Evolutionary conservation across 163 green algal genomes (phyloP).

Genomic region (Prototheca wickerhamii): DNA sequence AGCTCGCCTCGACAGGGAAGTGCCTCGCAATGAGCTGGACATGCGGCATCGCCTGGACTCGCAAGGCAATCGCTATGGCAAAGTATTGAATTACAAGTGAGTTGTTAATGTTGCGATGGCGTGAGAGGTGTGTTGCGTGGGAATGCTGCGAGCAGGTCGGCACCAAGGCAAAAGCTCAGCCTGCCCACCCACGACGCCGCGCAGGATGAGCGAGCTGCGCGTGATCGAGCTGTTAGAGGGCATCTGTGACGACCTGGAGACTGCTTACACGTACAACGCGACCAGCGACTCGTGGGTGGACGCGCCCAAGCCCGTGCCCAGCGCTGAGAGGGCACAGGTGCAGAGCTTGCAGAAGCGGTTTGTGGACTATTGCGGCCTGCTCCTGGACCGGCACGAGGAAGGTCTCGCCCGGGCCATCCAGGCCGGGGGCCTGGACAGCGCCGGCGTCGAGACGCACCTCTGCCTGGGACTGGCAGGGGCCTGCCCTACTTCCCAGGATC

Average conservation of each 20-base stretch:
- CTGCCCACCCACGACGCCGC: not conserved
- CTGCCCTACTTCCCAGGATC: no score
- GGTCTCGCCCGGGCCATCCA: conserved; percentile 22
- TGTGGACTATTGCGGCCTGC: conserved; percentile 22
- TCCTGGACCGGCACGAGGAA: conserved; percentile 41
- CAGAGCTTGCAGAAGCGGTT: conserved; percentile 17
- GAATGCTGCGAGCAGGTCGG: not conserved
- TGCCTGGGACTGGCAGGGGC: no score
- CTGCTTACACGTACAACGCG: not conserved
- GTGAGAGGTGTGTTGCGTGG: not conserved
- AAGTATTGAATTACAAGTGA: conserved; percentile 67
- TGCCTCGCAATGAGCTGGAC: conserved; percentile 61
- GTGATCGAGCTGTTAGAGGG: conserved; percentile 38
- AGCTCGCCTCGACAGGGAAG: conserved; percentile 34
- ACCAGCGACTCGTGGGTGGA: not conserved
- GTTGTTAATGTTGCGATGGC: not conserved
- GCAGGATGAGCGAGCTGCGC: conserved; percentile 30
- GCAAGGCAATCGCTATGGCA: conserved; percentile 64
- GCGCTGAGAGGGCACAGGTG: not conserved
- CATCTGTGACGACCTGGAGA: conserved; percentile 20
- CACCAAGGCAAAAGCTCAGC: not conserved
- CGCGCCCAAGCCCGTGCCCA: not conserved
- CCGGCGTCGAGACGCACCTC: no score
- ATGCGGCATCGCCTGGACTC: conserved; percentile 63
- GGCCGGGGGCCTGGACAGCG: not conserved